Evolutionary conservation across 192 early-diverging fungal species (phyloP), one percentile per base, ranked within the genome.

Genomic region (Backusella sp.): DNA sequence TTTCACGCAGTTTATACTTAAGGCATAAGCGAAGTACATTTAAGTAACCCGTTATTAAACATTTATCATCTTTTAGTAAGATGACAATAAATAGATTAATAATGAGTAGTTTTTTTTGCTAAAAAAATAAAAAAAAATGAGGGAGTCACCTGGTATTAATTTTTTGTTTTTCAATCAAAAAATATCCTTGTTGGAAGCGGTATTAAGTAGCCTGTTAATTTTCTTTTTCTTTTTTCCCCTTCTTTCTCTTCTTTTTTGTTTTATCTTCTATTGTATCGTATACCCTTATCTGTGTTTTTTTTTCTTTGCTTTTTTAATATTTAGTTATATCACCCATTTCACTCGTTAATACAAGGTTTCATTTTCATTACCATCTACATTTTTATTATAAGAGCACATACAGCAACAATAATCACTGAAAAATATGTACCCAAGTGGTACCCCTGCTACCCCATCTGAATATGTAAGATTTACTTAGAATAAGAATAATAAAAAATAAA

Each of bases 201-300:
- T 56, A 56, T 56, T 56, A 56, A 56, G 53, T 56, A 56, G 53
- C 53, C 53, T 56, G 19, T 9, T 62, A 62, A 28, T 62, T 49
- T 62, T 62, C 21, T 62, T 62, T 28, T 62, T 62, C 56, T 23
- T 62, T 62, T 59, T 59, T 26, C 53, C 53, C 53, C 23, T 59
- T 59, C 26, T 26, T 62, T 62, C 23, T 26, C 56, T 62, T 26
- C 21, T 62, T 62, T 62, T 28, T 62, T 62, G 1, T 28, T 28
- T 62, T 26, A 12, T 62, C 7, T 59, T 59, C 23, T 28, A 62
- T 62, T 28, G 26, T 62, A 62, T 23, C 12, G 12, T 62, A 62
- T 62, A 62, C 26, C 56, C 3, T 62, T 28, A 26, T 62, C 12
- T 28, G 23, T 28, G 9, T 62, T 62, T 8, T 59, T 28, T 62